Percentiles rank a stretch among this genome's conserved stretches.
These are phyloP conservation scores for Diplocarpon rosae DNA, from an alignment of 2,329 filamentous ascomycete genomes.

Conservation along the genomic window DNA sequence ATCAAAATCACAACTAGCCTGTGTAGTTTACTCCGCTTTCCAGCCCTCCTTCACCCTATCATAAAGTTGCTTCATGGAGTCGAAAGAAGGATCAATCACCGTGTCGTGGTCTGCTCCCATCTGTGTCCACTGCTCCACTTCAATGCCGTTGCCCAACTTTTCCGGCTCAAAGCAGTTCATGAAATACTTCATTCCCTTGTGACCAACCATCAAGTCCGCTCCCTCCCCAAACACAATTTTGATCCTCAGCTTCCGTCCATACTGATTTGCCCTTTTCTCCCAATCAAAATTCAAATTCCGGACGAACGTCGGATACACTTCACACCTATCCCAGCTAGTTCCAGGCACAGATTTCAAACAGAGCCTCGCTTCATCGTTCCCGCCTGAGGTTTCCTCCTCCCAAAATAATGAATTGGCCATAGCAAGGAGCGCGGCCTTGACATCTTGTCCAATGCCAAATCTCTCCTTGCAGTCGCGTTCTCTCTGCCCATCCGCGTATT, in stretches of 20 bases:
- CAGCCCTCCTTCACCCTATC: neutral
- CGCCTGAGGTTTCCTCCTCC: conserved; percentile 20
- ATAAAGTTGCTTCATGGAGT: conserved; percentile 7
- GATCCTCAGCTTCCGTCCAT: conserved; percentile 12
- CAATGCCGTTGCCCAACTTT: conserved; percentile 23
- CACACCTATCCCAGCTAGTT: conserved; percentile 12
- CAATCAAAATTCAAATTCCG: conserved; percentile 11
- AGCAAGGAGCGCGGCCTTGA: conserved; percentile 11
- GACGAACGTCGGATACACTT: conserved; percentile 17
- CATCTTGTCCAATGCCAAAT: conserved; percentile 14
- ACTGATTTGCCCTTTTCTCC: conserved; percentile 9
- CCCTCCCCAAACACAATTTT: conserved; percentile 26
- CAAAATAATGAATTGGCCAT: conserved; percentile 15
- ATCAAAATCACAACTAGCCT: too few relatives aligned
- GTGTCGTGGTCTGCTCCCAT: conserved; percentile 32
- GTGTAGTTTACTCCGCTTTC: neutral
- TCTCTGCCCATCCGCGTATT: conserved; percentile 2
- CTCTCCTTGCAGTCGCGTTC: conserved; percentile 9
- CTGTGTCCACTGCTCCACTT: conserved; percentile 27
- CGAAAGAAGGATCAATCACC: conserved; percentile 11
- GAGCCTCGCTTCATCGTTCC: conserved; percentile 23
- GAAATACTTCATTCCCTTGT: conserved; percentile 32
- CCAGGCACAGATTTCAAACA: conserved; percentile 20
- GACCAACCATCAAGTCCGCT: conserved; percentile 33
- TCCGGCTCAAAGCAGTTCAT: conserved; percentile 31